A percentile compares a stretch with the other conserved stretches of the same genome.
Evolutionary conservation across 345 rosid species (phyloP).

Genomic region (Gossypium herbaceum): DNA sequence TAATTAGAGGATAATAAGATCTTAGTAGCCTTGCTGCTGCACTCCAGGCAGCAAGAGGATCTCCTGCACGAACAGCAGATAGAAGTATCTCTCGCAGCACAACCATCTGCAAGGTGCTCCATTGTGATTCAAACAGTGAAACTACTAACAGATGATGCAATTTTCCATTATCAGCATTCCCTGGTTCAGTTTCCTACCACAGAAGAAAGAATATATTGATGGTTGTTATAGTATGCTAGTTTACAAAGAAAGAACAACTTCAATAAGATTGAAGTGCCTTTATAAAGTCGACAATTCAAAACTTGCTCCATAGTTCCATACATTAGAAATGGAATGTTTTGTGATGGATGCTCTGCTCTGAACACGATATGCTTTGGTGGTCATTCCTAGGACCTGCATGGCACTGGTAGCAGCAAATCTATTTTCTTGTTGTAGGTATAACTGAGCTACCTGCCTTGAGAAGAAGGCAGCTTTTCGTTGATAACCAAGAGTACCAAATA

Average conservation of each 20-base stretch:
- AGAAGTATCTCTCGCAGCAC: conserved; percentile 94
- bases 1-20: conserved; percentile 91
- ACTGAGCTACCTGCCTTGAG: conserved; percentile 95
- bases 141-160: conserved; percentile 79
- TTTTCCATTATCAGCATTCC: conserved; percentile 64
- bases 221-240: neutral
- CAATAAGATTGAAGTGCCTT: neutral
- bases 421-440: conserved; percentile 92
- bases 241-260: neutral
- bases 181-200: conserved; percentile 52
- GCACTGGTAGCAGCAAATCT: conserved; percentile 93
- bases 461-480: conserved; percentile 96
- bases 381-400: conserved; percentile 92
- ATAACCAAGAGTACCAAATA: conserved; percentile 87
- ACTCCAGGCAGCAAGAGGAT: conserved; percentile 98
- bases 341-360: conserved; percentile 85
- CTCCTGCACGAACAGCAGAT: conserved; percentile 96
- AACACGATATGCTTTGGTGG: conserved; percentile 86
- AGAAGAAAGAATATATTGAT: conserved; percentile 13
- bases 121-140: conserved; percentile 88
- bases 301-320: conserved; percentile 2
- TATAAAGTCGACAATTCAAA: neutral
- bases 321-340: conserved; percentile 41
- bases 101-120: conserved; percentile 99
- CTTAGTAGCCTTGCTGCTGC: conserved; percentile 96